These are phyloP conservation scores for Zangia roseola DNA, from an alignment of 768 basidiomycete species.

Conservation along the genomic window DNA sequence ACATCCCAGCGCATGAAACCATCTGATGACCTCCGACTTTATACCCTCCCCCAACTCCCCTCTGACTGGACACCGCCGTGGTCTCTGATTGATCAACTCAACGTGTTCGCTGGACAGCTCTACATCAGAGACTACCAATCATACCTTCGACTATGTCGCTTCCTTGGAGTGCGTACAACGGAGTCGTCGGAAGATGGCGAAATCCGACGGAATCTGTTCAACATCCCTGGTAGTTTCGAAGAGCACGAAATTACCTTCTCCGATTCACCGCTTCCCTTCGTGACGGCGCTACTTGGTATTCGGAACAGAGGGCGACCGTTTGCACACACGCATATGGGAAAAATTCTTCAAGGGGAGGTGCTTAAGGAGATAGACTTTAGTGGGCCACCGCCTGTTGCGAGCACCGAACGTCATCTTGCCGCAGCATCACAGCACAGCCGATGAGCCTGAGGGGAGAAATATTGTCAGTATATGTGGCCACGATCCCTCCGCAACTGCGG, in stretches of 20 bases:
- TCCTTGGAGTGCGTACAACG: no score
- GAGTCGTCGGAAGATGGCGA: not conserved
- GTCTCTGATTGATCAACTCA: conserved; percentile 6
- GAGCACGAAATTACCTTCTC: conserved; percentile 22
- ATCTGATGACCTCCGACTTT: not conserved
- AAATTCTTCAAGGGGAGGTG: conserved; percentile 28
- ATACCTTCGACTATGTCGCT: conserved; percentile 21
- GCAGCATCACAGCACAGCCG: no score
- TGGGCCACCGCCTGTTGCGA: no score
- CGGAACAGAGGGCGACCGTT: conserved; percentile 39
- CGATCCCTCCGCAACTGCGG: no score
- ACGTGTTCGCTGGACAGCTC: conserved; percentile 17
- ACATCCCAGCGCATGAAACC: not conserved
- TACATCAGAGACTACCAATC: conserved; percentile 14
- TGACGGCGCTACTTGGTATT: conserved; percentile 15
- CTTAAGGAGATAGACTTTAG: conserved; percentile 2
- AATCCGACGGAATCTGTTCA: not conserved
- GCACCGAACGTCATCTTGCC: no score
- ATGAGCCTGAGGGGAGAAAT: no score
- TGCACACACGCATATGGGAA: conserved; percentile 38
- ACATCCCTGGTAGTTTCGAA: not conserved
- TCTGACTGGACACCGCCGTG: not conserved
- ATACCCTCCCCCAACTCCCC: not conserved
- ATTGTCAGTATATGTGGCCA: no score
- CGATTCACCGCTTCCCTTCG: conserved; percentile 31